These are phyloP conservation scores for Brassica nigra DNA, from an alignment of 345 rosid species.

Conservation along the genomic window DNA sequence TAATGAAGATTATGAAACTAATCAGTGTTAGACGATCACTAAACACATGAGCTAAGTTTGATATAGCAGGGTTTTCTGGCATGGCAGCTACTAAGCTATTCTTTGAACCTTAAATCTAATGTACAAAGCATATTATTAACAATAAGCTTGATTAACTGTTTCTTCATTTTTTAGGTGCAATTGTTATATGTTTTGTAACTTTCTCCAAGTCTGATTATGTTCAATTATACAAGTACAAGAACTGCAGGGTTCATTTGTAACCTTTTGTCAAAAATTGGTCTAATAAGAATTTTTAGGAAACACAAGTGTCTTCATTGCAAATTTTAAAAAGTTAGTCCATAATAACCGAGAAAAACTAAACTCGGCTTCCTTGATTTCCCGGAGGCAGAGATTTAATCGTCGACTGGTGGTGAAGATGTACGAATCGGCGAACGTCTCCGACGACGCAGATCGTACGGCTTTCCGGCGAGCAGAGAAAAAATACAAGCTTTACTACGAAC, in stretches of 20 bases:
- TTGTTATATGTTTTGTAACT: too few species aligned
- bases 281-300: neutral
- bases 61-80: too few species aligned
- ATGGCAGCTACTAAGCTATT: too few species aligned
- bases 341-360: too few species aligned
- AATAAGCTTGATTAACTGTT: too few species aligned
- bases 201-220: too few species aligned
- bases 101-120: too few species aligned
- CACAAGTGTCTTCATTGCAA: neutral
- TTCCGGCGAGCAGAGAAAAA: constrained; percentile 90
- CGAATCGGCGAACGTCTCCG: constrained; percentile 54
- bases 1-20: constrained; percentile 20
- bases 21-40: neutral
- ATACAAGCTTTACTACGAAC: constrained; percentile 80
- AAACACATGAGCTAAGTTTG: constrained; percentile 5
- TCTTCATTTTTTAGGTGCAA: too few species aligned
- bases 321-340: neutral
- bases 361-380: neutral
- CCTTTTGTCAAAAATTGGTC: neutral
- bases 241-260: neutral
- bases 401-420: constrained; percentile 50
- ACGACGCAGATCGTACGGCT: constrained; percentile 61
- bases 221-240: too few species aligned
- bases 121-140: too few species aligned
- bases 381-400: neutral